A percentile compares a stretch with the other conserved stretches of the same genome.
Conservation (phyloP, 192 early-diverging fungal genomes). For the Linnemannia schmuckeri region DNA sequence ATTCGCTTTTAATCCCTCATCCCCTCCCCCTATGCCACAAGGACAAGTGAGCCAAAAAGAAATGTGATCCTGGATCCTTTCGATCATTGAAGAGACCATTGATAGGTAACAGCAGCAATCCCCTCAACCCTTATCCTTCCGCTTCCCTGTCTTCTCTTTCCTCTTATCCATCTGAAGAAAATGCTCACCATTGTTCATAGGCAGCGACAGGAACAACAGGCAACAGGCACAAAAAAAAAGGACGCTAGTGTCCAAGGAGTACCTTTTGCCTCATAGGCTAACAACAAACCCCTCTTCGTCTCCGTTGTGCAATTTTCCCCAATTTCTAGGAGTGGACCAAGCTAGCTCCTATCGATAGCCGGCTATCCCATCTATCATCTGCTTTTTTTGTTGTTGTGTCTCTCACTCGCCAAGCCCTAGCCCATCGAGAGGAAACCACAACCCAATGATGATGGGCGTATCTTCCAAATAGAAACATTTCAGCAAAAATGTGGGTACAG, state of each 20-base stretch:
- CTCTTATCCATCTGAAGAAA: neutral
- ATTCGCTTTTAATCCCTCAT: neutral
- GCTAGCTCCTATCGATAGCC: neutral
- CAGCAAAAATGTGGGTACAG: too few relatives aligned
- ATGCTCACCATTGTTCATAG: neutral
- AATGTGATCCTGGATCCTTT: neutral
- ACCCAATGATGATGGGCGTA: neutral
- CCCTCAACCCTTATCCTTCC: neutral
- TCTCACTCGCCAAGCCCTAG: neutral
- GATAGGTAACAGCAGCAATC: neutral
- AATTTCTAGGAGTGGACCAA: neutral
- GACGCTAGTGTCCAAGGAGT: neutral
- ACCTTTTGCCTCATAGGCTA: neutral
- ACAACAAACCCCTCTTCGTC: neutral
- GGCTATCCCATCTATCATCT: neutral
- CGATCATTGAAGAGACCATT: neutral
- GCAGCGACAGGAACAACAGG: neutral
- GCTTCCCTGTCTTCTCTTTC: neutral
- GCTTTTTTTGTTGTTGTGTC: neutral
- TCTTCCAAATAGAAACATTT: neutral
- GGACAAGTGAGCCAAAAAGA: neutral
- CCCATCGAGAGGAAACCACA: neutral
- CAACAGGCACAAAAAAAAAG: neutral
- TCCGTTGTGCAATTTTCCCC: neutral
- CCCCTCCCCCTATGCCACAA: neutral